phyloP scores from a whole-genome alignment of 768 basidiomycete species.

The Termitomyces sp. region DNA sequence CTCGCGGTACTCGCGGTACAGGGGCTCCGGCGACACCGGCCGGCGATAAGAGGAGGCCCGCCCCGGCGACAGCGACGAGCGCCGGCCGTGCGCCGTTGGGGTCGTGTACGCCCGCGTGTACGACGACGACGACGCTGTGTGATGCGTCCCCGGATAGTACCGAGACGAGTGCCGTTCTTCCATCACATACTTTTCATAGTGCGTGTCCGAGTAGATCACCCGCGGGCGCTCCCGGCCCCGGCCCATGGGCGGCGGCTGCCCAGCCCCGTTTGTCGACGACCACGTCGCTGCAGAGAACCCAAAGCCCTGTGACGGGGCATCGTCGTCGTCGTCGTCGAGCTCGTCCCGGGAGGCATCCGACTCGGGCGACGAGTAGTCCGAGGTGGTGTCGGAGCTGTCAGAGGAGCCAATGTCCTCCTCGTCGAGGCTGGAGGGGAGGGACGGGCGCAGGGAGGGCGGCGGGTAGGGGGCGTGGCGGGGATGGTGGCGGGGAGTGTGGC shows the following conservation, averaged over 20 bases:
- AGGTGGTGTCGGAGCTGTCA: neutral
- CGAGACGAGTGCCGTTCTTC: neutral
- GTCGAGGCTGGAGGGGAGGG: neutral
- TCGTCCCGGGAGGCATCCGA: neutral
- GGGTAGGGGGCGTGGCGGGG: neutral
- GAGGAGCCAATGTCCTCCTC: conserved; percentile 8
- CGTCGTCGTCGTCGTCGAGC: neutral
- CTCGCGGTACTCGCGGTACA: neutral
- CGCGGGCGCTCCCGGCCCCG: too few relatives aligned
- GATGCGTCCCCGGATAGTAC: neutral
- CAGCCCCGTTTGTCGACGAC: neutral
- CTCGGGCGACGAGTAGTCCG: neutral
- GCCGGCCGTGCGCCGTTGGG: neutral
- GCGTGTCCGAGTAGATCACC: neutral
- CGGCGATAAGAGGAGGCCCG: neutral
- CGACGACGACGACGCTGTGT: neutral
- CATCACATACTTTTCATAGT: neutral
- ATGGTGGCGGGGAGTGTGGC: neutral
- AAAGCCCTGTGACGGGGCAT: neutral
- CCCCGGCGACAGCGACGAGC: neutral
- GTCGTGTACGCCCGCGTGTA: too few relatives aligned
- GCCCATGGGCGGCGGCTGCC: too few relatives aligned
- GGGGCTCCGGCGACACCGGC: neutral
- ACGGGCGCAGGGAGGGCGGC: neutral
- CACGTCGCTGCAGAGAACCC: conserved; percentile 7